A percentile compares a stretch with the other conserved stretches of the same genome.
These are phyloP conservation scores for Gaeumannomyces tritici DNA, from an alignment of 2,329 filamentous ascomycete species.

Conservation along the genomic window DNA sequence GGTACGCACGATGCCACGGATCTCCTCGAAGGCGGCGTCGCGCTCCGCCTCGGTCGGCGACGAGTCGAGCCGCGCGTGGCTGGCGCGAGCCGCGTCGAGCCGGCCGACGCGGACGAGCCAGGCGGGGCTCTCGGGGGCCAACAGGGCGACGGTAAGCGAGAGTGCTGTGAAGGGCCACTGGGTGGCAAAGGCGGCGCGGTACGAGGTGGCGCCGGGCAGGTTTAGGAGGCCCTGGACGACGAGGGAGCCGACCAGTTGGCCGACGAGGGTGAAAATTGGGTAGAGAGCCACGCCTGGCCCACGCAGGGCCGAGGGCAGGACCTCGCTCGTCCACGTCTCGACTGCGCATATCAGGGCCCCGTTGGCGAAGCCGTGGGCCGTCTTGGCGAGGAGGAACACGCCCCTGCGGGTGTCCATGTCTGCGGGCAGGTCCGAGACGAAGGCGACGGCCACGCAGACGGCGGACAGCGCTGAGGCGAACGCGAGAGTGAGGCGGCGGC, in stretches of 20 bases:
- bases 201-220: neutral
- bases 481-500: neutral
- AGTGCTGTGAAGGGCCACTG: constrained; percentile 1
- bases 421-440: neutral
- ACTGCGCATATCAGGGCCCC: neutral
- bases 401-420: neutral
- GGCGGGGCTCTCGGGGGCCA: constrained; percentile 28
- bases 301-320: neutral
- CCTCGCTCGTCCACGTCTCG: constrained; percentile 1
- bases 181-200: neutral
- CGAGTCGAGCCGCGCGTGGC: constrained; percentile 18
- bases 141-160: constrained; percentile 5
- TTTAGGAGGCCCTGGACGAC: neutral
- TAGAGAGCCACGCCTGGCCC: neutral
- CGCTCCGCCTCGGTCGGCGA: constrained; percentile 27
- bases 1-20: constrained; percentile 24
- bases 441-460: neutral
- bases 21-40: constrained; percentile 29
- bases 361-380: neutral
- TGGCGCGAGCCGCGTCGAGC: constrained; percentile 15
- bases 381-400: constrained; percentile 1
- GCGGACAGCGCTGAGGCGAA: neutral
- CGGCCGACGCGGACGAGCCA: constrained; percentile 23
- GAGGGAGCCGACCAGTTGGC: neutral
- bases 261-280: constrained; percentile 1